Evolutionary conservation across 208 protist species (phyloP).

Genomic region (Acanthamoeba castellanii): DNA sequence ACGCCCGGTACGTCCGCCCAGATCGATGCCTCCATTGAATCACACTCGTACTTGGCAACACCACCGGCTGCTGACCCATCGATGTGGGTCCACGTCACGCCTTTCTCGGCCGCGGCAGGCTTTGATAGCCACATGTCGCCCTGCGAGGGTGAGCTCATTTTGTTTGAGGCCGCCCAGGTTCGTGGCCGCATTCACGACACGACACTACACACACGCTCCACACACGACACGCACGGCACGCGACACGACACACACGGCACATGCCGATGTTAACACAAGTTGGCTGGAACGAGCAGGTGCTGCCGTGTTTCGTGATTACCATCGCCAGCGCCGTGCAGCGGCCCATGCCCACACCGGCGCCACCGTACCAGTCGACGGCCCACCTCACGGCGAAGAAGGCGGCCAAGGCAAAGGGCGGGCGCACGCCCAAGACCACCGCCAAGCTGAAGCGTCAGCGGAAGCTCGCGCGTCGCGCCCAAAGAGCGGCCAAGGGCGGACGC

Average conservation of each 20-base stretch:
- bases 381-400: not conserved
- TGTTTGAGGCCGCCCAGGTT: conserved; percentile 61
- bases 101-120: too few relatives aligned
- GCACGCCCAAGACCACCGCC: not conserved
- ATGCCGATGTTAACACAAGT: not conserved
- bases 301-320: not conserved
- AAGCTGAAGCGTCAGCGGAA: not conserved
- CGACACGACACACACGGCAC: too few relatives aligned
- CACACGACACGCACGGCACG: too few relatives aligned
- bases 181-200: not conserved
- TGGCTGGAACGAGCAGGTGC: not conserved
- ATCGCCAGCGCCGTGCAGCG: not conserved
- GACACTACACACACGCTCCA: not conserved
- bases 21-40: too few relatives aligned
- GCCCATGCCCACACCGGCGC: not conserved
- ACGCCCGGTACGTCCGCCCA: not conserved
- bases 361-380: not conserved
- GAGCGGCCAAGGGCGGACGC: too few relatives aligned
- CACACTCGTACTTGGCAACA: too few relatives aligned
- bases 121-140: conserved; percentile 61
- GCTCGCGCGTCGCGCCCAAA: not conserved
- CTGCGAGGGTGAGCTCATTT: not conserved
- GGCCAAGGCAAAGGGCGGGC: not conserved
- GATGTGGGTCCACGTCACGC: too few relatives aligned
- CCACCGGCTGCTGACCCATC: not conserved